Evolutionary conservation across 208 protist species (phyloP).

Genomic region (Crithidia acanthocephali): DNA sequence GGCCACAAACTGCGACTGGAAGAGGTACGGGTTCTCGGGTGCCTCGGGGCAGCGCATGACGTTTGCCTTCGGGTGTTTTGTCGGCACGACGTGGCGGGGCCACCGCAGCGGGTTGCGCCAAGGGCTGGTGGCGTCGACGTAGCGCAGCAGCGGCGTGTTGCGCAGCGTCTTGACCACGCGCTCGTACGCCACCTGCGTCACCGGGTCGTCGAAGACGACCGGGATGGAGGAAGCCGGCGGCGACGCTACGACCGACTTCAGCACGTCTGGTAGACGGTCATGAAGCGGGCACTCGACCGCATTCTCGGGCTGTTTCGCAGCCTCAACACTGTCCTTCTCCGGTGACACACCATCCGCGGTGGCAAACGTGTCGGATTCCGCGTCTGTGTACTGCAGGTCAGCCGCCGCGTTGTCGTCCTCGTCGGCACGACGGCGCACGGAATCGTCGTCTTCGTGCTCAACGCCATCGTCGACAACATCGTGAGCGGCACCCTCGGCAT

Average conservation of each 20-base stretch:
- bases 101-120: constrained; percentile 88
- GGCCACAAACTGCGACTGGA: constrained; percentile 80
- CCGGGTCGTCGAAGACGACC: constrained; percentile 32
- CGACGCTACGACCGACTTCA: neutral
- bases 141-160: constrained; percentile 65
- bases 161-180: constrained; percentile 54
- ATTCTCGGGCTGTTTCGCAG: neutral
- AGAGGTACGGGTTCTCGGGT: constrained; percentile 84
- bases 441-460: neutral
- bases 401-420: constrained; percentile 1
- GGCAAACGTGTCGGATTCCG: constrained; percentile 7
- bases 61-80: constrained; percentile 83
- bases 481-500: too few species aligned
- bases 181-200: constrained; percentile 50
- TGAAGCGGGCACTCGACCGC: too few species aligned
- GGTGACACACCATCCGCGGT: neutral
- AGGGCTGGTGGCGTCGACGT: constrained; percentile 81
- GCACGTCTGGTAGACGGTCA: neutral
- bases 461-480: neutral
- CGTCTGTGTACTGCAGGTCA: constrained; percentile 16
- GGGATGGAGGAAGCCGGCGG: constrained; percentile 2
- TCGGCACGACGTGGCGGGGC: constrained; percentile 81
- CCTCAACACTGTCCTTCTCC: neutral
- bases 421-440: neutral
- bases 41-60: constrained; percentile 90